A percentile compares a stretch with the other conserved stretches of the same genome.
phyloP scores from a whole-genome alignment of 768 basidiomycete species.

The Hydnum rufescens region DNA sequence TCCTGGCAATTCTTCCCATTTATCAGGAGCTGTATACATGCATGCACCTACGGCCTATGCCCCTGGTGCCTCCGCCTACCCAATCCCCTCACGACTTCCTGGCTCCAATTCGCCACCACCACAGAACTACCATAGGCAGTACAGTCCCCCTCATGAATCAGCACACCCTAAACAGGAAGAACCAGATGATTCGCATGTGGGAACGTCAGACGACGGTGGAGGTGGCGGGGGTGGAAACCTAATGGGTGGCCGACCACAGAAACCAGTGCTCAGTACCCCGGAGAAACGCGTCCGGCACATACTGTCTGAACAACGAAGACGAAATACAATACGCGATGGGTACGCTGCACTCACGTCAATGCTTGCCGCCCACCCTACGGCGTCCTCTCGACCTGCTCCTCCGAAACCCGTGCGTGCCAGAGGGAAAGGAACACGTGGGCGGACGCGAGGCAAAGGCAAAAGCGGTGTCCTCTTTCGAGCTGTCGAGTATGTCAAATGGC shows the following conservation, averaged over 20 bases:
- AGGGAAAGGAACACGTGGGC: slow-evolving; percentile 24
- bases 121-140: not conserved
- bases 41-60: too few relatives aligned
- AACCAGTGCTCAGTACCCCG: slow-evolving; percentile 56
- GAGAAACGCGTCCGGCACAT: slow-evolving; percentile 87
- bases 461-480: slow-evolving; percentile 77
- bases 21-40: slow-evolving; percentile 5
- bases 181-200: not conserved
- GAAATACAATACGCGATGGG: slow-evolving; percentile 79
- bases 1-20: not conserved
- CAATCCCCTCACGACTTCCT: not conserved
- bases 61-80: slow-evolving; percentile 10
- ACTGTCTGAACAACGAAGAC: slow-evolving; percentile 83
- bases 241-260: slow-evolving; percentile 14
- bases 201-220: not conserved
- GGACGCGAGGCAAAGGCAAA: slow-evolving; percentile 64
- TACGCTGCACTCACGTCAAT: slow-evolving; percentile 71
- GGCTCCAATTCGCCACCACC: not conserved
- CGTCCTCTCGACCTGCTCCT: slow-evolving; percentile 9
- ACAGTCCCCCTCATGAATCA: not conserved
- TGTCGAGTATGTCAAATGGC: slow-evolving; percentile 65
- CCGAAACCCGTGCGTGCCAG: slow-evolving; percentile 3
- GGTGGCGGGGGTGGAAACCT: not conserved
- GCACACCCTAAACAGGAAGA: not conserved
- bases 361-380: slow-evolving; percentile 38